These are phyloP conservation scores for Nematodospora valgi DNA, from an alignment of 805 yeast genomes.

Conservation along the genomic window DNA sequence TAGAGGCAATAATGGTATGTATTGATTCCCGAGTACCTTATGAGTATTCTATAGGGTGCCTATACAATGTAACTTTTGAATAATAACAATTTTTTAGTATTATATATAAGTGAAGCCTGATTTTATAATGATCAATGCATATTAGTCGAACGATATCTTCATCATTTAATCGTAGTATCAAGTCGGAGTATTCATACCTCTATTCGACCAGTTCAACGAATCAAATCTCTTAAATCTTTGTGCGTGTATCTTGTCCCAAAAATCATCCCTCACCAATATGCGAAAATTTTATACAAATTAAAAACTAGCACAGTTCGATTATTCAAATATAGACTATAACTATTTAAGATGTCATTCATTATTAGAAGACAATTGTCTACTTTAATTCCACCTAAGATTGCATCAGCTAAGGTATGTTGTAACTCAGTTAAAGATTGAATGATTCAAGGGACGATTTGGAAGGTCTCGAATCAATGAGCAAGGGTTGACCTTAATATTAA, in stretches of 20 bases:
- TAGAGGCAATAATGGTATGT: constrained; percentile 82
- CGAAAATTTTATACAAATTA: constrained; percentile 7
- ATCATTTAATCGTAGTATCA: not conserved
- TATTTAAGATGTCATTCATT: constrained; percentile 66
- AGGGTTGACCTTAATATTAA: too few relatives aligned
- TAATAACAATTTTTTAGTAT: constrained; percentile 33
- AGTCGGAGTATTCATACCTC: not conserved
- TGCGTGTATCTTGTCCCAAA: not conserved
- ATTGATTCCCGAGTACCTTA: constrained; percentile 1
- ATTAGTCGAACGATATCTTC: not conserved
- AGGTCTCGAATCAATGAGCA: too few relatives aligned
- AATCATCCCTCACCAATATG: constrained; percentile 1
- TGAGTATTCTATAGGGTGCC: not conserved
- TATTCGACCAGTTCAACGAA: constrained; percentile 2
- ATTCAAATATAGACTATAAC: not conserved
- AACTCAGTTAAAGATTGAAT: too few relatives aligned
- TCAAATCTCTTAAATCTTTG: constrained; percentile 1
- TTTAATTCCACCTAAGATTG: constrained; percentile 97
- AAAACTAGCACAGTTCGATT: not conserved
- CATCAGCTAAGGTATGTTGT: constrained; percentile 79
- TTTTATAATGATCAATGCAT: not conserved
- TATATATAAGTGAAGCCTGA: constrained; percentile 40
- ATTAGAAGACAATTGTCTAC: constrained; percentile 92
- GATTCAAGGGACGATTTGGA: too few relatives aligned
- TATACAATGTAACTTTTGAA: not conserved